These are phyloP conservation scores for Bocquillonia castaneifolia DNA, from an alignment of 441 rosid genomes.

Conservation along the genomic window DNA sequence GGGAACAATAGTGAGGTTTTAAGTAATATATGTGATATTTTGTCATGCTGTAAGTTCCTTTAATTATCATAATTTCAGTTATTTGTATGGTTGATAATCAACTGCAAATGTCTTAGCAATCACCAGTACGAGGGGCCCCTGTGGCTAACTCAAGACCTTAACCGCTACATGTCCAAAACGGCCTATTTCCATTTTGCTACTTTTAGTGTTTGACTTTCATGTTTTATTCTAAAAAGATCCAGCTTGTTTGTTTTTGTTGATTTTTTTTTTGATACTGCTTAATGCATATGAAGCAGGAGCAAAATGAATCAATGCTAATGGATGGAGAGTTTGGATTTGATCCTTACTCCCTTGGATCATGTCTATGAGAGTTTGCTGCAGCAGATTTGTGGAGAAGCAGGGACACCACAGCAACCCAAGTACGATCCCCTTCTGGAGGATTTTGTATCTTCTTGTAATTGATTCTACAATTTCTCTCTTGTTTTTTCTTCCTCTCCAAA, in stretches of 20 bases:
- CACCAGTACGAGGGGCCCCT: neutral
- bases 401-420: conserved; percentile 3
- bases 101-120: neutral
- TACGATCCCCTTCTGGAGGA: conserved; percentile 4
- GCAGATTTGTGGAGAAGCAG: conserved; percentile 16
- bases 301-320: conserved; percentile 35
- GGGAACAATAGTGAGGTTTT: neutral
- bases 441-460: conserved; percentile 27
- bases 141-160: too few species aligned
- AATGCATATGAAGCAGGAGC: conserved; percentile 51
- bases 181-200: too few species aligned
- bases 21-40: too few species aligned
- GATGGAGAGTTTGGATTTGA: conserved; percentile 68
- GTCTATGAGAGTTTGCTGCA: conserved; percentile 30
- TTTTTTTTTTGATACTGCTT: conserved; percentile 13
- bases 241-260: neutral
- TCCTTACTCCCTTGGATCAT: conserved; percentile 50
- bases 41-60: too few species aligned
- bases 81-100: neutral
- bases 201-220: too few species aligned
- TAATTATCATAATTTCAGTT: too few species aligned
- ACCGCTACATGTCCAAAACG: too few species aligned
- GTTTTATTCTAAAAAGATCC: too few species aligned
- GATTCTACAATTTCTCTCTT: neutral
- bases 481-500: neutral